Base-by-base conservation (phyloP, 805 yeast genomes). In the Saccharomycopsis capsularis region DNA sequence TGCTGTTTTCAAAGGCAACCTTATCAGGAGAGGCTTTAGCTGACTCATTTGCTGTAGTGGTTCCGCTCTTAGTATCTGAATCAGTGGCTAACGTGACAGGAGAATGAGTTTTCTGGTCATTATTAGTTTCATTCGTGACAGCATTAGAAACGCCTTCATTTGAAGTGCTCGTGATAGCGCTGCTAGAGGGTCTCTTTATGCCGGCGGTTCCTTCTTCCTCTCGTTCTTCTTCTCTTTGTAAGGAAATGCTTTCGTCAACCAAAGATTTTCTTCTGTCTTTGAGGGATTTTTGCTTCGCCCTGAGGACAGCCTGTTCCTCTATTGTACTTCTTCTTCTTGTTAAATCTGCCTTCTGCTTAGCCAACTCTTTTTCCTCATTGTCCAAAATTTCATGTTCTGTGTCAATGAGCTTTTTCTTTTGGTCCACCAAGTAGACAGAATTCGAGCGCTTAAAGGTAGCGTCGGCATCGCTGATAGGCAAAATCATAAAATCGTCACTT, bases 311-410 rank as follows among this genome's bases (percentile, higher is more conserved):
- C 7, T 29, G 32, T 29, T 29, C 32, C 13, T 29, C 32, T 29
- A 29, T 29, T 7, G 32, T 29, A 13, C 32, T 29, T 9, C 13
- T 29, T 29, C 32, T 29, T 29, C 13, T 29, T n/a, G n/a, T n/a
- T n/a, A n/a, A n/a, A n/a, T n/a, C 13, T 27, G 32, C 7, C 13
- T 13, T 27, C 32, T 27, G 32, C 38, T 34, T 34, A 9, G 38
- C 18, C 38, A 34, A 34, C 23, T 39, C 42, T 21, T 21, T 16
- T 23, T 39, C 42, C 24, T 39, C 42, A 13, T 9, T 7, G n/a
- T 39, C 25, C 42, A 39, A 39, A 22, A 39, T 21, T n/a, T 39
- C n/a, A 13, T 39, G 9, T 18, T 39, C 42, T n/a, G 42, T 39
- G 24, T 39, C 42, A 6, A 39, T 5, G 5, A 39, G 19, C 25